These are phyloP conservation scores for Chrysochromulina parva DNA, from an alignment of 78 protist genomes.

Conservation along the genomic window DNA sequence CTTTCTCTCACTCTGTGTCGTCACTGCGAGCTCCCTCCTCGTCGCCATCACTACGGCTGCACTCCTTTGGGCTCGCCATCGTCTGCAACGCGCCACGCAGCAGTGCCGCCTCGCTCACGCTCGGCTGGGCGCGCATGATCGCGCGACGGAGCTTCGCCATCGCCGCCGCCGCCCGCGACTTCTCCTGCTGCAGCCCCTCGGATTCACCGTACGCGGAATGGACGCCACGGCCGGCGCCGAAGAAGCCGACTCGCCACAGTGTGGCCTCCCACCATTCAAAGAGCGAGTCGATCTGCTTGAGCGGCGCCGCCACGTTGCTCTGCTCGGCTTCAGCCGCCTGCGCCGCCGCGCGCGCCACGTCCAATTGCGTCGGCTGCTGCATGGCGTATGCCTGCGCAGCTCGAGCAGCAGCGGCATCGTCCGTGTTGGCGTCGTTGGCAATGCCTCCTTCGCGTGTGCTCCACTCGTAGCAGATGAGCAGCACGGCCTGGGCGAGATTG, in stretches of 20 bases:
- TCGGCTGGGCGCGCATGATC: background rate
- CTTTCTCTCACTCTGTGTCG: no score
- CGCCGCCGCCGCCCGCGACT: background rate
- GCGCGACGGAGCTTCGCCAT: background rate
- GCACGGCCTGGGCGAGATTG: slow-evolving; percentile 24
- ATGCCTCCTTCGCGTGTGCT: background rate
- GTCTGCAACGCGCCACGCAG: background rate
- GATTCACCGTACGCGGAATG: no score
- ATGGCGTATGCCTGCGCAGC: no score
- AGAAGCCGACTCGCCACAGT: background rate
- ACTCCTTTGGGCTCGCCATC: background rate
- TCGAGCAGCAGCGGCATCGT: background rate
- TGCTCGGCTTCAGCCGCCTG: background rate
- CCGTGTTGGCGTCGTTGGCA: background rate
- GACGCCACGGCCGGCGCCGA: background rate
- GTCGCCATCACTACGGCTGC: no score
- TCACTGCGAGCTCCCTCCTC: no score
- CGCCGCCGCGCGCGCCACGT: no score
- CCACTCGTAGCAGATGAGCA: background rate
- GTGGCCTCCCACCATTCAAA: background rate
- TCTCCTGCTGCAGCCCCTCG: background rate
- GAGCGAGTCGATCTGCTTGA: background rate
- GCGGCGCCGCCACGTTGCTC: background rate
- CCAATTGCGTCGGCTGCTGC: no score
- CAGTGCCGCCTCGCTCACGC: background rate